These are phyloP conservation scores for Penicillium sp. DNA, from an alignment of 2,329 filamentous ascomycete genomes.

Conservation along the genomic window DNA sequence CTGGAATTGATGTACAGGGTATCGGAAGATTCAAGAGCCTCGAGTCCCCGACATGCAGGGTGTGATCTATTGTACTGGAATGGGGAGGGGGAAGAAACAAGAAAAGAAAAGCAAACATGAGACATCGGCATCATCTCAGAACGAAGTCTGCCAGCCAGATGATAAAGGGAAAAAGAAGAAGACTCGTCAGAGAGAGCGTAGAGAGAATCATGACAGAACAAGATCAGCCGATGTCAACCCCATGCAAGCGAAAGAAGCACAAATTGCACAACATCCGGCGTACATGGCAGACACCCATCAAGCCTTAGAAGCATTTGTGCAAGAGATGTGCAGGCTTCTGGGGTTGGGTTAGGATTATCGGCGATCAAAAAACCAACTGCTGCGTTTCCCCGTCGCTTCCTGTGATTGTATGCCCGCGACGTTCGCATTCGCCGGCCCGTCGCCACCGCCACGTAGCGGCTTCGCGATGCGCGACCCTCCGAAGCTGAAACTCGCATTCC, in stretches of 20 bases:
- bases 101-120: neutral
- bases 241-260: slow-evolving; percentile 21
- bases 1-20: slow-evolving; percentile 28
- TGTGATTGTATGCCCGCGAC: slow-evolving; percentile 60
- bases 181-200: slow-evolving; percentile 24
- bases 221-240: slow-evolving; percentile 8
- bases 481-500: slow-evolving; percentile 69
- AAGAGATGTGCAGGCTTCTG: slow-evolving; percentile 15
- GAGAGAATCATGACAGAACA: slow-evolving; percentile 13
- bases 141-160: slow-evolving; percentile 3
- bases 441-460: slow-evolving; percentile 54
- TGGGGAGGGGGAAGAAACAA: neutral
- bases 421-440: slow-evolving; percentile 33
- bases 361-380: slow-evolving; percentile 51
- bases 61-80: slow-evolving; percentile 26
- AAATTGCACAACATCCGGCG: slow-evolving; percentile 20
- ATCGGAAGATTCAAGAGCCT: slow-evolving; percentile 22
- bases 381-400: slow-evolving; percentile 62
- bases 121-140: slow-evolving; percentile 8
- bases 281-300: slow-evolving; percentile 17
- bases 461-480: slow-evolving; percentile 60
- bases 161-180: slow-evolving; percentile 13
- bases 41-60: slow-evolving; percentile 19
- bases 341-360: slow-evolving; percentile 32
- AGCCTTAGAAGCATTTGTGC: slow-evolving; percentile 17